Base-by-base conservation (phyloP, 176 grass and related monocot genomes). In the Cenchrus purpureus region DNA sequence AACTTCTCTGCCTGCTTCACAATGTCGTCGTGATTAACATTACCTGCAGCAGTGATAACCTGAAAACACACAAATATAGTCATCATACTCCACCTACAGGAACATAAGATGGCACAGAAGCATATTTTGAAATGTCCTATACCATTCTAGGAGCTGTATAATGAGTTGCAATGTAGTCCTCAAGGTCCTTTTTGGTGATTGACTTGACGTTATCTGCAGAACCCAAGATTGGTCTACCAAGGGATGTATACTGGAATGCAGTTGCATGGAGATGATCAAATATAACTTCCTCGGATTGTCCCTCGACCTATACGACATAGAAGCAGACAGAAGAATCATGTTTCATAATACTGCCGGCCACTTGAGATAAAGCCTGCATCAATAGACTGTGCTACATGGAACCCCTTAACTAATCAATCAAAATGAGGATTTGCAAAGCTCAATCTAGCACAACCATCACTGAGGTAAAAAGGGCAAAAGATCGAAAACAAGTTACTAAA, bases 251-350 rank as follows among this genome's bases (percentile, higher is more conserved):
- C 62, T 99, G 97, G 88, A 99, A 99, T 81, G 93, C 97, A 20
- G 97, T 99, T 66, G 97, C 93, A 96, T 99, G 97, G 6, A 99
- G 85, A 86, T 99, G 97, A 78, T 99, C 97, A 65, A 99, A 99
- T 81, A 99, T 92, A 76, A 99, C 93, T 88, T 99, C 97, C 82
- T 96, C 91, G 6, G 90, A 87, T 80, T 96, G 92, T 65, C 90
- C 92, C 78, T 94, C 91, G 43, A 99, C 94, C 97, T 99, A 87
- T 29, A 82, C 67, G 58, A 79, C n/a, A 42, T 6, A 40, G 12
- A 78, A 89, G 19, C n/a, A 78, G 5, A 70, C 45, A 87, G 11
- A 85, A 71, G 4, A 81, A 16, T 69, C 42, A 49, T 67, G 44
- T 40, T 82, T 49, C 58, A 78, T 10, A 79, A 70, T 65, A 81